These are phyloP conservation scores for Magnusiomyces ingens DNA, from an alignment of 1,139 yeast genomes.

Conservation along the genomic window DNA sequence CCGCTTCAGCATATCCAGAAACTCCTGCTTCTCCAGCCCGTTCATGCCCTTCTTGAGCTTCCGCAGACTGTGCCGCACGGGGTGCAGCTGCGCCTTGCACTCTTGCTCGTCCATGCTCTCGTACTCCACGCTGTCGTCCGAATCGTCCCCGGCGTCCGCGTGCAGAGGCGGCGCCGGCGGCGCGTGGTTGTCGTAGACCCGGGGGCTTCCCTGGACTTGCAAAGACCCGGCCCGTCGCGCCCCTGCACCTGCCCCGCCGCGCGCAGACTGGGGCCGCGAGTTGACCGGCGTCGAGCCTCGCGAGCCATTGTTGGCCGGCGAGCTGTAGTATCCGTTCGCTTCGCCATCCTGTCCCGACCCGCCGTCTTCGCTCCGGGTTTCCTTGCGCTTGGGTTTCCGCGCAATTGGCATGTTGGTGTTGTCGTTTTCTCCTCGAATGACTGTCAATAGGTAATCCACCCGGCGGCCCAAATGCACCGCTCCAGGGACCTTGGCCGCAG, in stretches of 20 bases:
- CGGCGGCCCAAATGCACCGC: conserved; percentile 92
- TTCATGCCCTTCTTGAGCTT: conserved; percentile 71
- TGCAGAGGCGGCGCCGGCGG: conserved; percentile 6
- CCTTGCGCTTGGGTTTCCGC: not conserved
- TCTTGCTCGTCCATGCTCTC: conserved; percentile 75
- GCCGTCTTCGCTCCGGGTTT: not conserved
- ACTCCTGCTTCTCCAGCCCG: conserved; percentile 77
- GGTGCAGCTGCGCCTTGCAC: conserved; percentile 60
- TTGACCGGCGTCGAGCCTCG: conserved; percentile 4
- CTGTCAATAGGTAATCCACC: conserved; percentile 73
- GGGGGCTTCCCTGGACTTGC: conserved; percentile 4
- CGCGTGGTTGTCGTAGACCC: not conserved
- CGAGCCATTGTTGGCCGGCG: not conserved
- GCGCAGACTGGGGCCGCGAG: not conserved
- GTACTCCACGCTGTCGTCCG: conserved; percentile 51
- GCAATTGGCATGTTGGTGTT: not conserved
- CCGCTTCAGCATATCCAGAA: conserved; percentile 67
- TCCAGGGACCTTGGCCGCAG: conserved; percentile 61
- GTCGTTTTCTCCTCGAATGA: conserved; percentile 45
- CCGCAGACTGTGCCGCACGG: conserved; percentile 68
- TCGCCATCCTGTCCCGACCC: not conserved
- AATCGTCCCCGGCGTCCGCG: conserved; percentile 1
- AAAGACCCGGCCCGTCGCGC: not conserved
- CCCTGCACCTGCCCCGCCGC: not conserved
- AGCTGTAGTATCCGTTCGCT: not conserved